These are phyloP conservation scores for Mortierella sp. DNA, from an alignment of 371 early-diverging fungal species.

Conservation along the genomic window DNA sequence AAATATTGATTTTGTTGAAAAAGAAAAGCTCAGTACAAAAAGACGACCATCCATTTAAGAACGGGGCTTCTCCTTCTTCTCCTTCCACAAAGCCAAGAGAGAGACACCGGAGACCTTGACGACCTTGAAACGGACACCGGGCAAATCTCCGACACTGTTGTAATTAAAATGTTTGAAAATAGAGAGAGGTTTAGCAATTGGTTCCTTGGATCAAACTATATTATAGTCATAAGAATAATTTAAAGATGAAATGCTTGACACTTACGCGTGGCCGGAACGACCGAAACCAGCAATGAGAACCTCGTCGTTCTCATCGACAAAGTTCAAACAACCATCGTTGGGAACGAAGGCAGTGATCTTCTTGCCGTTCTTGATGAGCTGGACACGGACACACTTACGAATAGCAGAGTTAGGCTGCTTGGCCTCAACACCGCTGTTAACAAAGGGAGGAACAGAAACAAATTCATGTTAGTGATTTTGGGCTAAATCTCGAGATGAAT, in stretches of 20 bases:
- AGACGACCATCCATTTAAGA: constrained; percentile 73
- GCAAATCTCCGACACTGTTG: constrained; percentile 98
- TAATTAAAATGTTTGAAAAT: not conserved
- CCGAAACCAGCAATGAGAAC: constrained; percentile 93
- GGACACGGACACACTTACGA: constrained; percentile 99
- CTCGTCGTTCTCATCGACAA: constrained; percentile 96
- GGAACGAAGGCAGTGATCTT: constrained; percentile 99
- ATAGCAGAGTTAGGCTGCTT: constrained; percentile 99
- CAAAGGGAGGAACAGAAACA: not conserved
- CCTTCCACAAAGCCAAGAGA: constrained; percentile 99
- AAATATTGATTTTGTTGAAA: constrained; percentile 30
- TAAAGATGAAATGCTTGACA: constrained; percentile 21
- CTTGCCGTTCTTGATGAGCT: constrained; percentile 99
- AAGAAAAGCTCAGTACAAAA: constrained; percentile 30
- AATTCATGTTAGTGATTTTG: not conserved
- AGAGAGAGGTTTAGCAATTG: not conserved
- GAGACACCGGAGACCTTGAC: constrained; percentile 99
- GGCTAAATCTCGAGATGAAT: not conserved
- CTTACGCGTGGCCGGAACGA: constrained; percentile 83
- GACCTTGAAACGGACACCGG: constrained; percentile 99
- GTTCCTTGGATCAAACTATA: too few species aligned
- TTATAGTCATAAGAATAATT: too few species aligned
- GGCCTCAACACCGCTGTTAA: constrained; percentile 99
- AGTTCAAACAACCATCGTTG: constrained; percentile 99
- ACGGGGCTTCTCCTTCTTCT: constrained; percentile 99